Evolutionary conservation across 2,329 filamentous ascomycete species (phyloP).

Genomic region (Rasamsonia emersonii): DNA sequence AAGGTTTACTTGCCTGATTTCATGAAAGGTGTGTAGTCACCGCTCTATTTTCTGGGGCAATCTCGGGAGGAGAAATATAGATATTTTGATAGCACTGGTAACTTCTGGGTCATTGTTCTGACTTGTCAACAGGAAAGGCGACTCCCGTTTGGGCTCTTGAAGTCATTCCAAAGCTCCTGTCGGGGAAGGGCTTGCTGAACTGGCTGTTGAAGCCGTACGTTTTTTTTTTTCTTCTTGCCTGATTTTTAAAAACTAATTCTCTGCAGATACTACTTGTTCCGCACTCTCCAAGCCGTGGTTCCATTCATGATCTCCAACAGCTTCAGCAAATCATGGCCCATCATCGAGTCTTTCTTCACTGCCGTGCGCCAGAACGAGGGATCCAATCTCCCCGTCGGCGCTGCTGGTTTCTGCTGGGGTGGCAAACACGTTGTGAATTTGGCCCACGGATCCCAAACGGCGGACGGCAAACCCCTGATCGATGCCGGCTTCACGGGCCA

Average conservation of each 20-base stretch:
- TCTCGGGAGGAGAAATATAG: no score
- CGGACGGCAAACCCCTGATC: constrained; percentile 30
- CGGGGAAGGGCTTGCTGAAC: constrained; percentile 5
- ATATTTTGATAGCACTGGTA: background rate
- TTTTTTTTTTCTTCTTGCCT: constrained; percentile 1
- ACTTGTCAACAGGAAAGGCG: constrained; percentile 10
- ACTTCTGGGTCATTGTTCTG: background rate
- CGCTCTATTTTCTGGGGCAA: background rate
- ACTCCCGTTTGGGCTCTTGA: constrained; percentile 5
- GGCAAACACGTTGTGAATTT: constrained; percentile 48
- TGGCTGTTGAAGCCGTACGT: constrained; percentile 15
- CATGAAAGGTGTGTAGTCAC: constrained; percentile 36
- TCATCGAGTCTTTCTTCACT: constrained; percentile 31
- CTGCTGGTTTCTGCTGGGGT: constrained; percentile 57
- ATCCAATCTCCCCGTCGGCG: constrained; percentile 38
- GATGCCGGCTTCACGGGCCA: constrained; percentile 48
- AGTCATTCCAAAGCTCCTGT: constrained; percentile 6
- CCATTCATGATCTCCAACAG: constrained; percentile 20
- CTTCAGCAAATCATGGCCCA: constrained; percentile 19
- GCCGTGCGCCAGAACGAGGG: constrained; percentile 24
- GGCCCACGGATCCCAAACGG: constrained; percentile 25
- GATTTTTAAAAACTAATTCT: constrained; percentile 2
- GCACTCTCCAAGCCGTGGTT: constrained; percentile 7
- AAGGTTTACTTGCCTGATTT: constrained; percentile 50
- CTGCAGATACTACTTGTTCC: constrained; percentile 12